These are phyloP conservation scores for Carex cristatella DNA, from an alignment of 176 grass and related monocot genomes.

Conservation along the genomic window DNA sequence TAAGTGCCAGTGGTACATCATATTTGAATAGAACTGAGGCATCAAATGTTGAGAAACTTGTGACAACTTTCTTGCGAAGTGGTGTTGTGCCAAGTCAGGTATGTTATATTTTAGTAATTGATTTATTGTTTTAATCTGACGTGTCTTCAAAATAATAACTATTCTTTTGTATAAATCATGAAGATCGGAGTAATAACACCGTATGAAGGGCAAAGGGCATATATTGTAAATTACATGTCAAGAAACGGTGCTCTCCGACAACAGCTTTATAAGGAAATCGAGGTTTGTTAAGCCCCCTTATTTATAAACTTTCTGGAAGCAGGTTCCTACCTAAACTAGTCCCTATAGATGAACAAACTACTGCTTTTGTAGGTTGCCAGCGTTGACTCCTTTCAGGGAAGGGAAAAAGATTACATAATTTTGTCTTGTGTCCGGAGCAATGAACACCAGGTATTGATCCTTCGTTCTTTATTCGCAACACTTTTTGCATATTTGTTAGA, in stretches of 20 bases:
- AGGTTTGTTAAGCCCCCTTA: slow-evolving; percentile 34
- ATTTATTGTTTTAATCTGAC: background rate
- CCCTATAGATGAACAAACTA: background rate
- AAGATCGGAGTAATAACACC: slow-evolving; percentile 99
- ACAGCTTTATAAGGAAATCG: slow-evolving; percentile 99
- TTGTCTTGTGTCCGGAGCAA: slow-evolving; percentile 98
- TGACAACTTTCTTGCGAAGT: slow-evolving; percentile 93
- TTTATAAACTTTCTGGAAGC: slow-evolving; percentile 6
- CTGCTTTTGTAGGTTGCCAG: slow-evolving; percentile 75
- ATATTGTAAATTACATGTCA: slow-evolving; percentile 98
- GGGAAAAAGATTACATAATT: slow-evolving; percentile 99
- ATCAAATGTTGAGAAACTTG: slow-evolving; percentile 99
- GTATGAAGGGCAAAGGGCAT: slow-evolving; percentile 98
- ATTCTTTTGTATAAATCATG: slow-evolving; percentile 26
- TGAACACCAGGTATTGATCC: slow-evolving; percentile 76
- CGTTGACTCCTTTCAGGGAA: slow-evolving; percentile 98
- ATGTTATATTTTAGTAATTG: slow-evolving; percentile 13
- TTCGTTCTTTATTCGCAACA: background rate
- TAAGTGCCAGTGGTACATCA: slow-evolving; percentile 96
- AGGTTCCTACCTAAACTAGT: background rate
- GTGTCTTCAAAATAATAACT: background rate
- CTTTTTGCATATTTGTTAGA: background rate
- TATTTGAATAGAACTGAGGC: slow-evolving; percentile 99
- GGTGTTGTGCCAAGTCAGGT: slow-evolving; percentile 99
- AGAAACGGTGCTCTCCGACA: slow-evolving; percentile 94